Base-by-base conservation (phyloP, 352 stramenopile species). In the Halophytophthora batemanensis region DNA sequence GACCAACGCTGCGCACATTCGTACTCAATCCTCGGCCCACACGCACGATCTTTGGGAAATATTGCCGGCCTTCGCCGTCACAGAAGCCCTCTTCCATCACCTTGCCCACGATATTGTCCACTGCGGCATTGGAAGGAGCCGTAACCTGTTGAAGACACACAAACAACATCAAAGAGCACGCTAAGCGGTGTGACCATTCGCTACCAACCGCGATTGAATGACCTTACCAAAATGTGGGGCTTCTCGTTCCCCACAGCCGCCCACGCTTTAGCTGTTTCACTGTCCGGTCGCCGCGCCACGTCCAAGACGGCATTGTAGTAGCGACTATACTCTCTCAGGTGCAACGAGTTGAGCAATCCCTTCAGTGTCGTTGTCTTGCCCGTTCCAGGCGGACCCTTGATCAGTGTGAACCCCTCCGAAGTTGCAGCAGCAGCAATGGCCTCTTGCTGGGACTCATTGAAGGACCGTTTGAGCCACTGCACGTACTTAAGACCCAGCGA, bases 41-140 rank as follows among this genome's bases (percentile, higher is more conserved):
- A 22, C 95, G 82, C 56, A 98, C 88, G 35, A 98, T 98, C 48
- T 94, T 92, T 13, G 95, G 95, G 49, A 97, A 98, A 52, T 98
- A 98, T 39, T 87, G 74, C 43, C 85, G 69, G 0, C 92, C 93
- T 74, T 95, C 87, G 31, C 95, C 95, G 59, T 98, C 95, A 34
- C 95, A 90, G 45, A 98, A 98, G 33, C 93, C 93, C 65, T 97
- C 86, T 58, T 95, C 80, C 53, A 98, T 98, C 31, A 98, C 95
- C 61, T 98, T 98, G n/a, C 86, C 71, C 35, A 98, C 93, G 29
- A 98, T 93, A 58, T 98, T 98, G 56, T 98, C 95, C 1, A 98
- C 90, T 17, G 94, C 95, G 52, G 90, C 92, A 74, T 98, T 98
- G 21, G 90, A 98, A 11, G 94, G 95, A 11, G 95, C 93, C 11